Base-by-base conservation (phyloP, 192 early-diverging fungal genomes). In the Helicostylum pulchrum region DNA sequence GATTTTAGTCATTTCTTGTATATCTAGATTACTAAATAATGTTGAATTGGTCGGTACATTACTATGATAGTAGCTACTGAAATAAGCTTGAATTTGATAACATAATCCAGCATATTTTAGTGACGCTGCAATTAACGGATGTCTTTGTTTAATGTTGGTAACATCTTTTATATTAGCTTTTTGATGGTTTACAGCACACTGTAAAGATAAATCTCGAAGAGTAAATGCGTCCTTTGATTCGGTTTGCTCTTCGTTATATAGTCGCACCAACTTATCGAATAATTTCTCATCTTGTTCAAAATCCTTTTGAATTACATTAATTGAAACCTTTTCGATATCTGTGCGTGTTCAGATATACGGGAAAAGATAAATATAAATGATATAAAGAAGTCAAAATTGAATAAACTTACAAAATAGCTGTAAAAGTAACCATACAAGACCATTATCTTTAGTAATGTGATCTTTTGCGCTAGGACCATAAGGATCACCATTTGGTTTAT, bases 191-290 rank as follows among this genome's bases (percentile, higher is more conserved):
- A 92, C 73, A n/a, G 83, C 82, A 52, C 88, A 89, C 63, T 87
- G 88, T 45, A 92, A 78, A 9, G 90, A 78, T 53, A 90, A 71
- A 50, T 92, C 90, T 19, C 90, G 83, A 54, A 90, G 77, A 39
- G 83, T 88, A 66, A 90, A 90, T 15, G 82, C 88, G 53, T 90
- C 89, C 67, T 73, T 76, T 3, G 88, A 88, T 52, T 85, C 77
- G 30, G 86, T 85, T 65, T 92, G 90, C 47, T 83, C 78, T 53
- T 89, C 87, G 70, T 90, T 88, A 65, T 89, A 92, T 68, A 92
- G 77, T 30, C 74, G 76, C 42, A 88, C 77, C 50, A 92, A 68
- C 67, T 87, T 85, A 36, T 80, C 81, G 72, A 92, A 83, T 61
- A 90, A 77, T 12, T 83, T 83, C 66, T 92, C 90, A 53, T 89